A percentile compares a stretch with the other conserved stretches of the same genome.
These are phyloP conservation scores for Corchorus olitorius DNA, from an alignment of 345 rosid genomes.

Conservation along the genomic window DNA sequence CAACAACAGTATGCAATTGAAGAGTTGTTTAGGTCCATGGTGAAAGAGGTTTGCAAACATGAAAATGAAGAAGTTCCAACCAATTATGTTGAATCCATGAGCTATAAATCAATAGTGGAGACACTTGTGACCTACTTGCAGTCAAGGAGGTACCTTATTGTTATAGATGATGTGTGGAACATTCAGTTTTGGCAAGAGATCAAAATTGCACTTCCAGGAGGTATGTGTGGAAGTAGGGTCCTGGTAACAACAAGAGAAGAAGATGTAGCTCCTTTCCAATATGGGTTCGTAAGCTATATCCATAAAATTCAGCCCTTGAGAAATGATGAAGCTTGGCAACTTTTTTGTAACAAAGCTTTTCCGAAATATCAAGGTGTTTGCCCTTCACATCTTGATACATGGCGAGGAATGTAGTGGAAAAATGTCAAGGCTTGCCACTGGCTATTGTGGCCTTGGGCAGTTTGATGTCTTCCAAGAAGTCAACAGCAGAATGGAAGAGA, in stretches of 20 bases:
- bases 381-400: slow-evolving; percentile 8
- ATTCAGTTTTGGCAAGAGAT: background rate
- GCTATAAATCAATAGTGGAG: background rate
- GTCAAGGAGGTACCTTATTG: slow-evolving; percentile 22
- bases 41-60: background rate
- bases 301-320: slow-evolving; percentile 12
- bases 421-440: background rate
- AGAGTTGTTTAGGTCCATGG: slow-evolving; percentile 14
- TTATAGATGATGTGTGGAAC: slow-evolving; percentile 32
- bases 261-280: slow-evolving; percentile 5
- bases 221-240: slow-evolving; percentile 19
- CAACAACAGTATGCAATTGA: background rate
- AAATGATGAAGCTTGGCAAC: slow-evolving; percentile 16
- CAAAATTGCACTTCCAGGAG: slow-evolving; percentile 16
- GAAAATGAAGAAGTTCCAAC: background rate
- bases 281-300: background rate
- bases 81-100: background rate
- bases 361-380: background rate
- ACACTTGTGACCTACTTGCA: slow-evolving; percentile 9
- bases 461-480: slow-evolving; percentile 20
- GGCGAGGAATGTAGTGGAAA: slow-evolving; percentile 17
- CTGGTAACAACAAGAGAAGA: slow-evolving; percentile 25
- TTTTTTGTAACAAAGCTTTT: slow-evolving; percentile 28
- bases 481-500: slow-evolving; percentile 23
- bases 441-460: slow-evolving; percentile 27